phyloP scores from a whole-genome alignment of 768 basidiomycete genomes.

The button mushroom (Agaricus bisporus) region DNA sequence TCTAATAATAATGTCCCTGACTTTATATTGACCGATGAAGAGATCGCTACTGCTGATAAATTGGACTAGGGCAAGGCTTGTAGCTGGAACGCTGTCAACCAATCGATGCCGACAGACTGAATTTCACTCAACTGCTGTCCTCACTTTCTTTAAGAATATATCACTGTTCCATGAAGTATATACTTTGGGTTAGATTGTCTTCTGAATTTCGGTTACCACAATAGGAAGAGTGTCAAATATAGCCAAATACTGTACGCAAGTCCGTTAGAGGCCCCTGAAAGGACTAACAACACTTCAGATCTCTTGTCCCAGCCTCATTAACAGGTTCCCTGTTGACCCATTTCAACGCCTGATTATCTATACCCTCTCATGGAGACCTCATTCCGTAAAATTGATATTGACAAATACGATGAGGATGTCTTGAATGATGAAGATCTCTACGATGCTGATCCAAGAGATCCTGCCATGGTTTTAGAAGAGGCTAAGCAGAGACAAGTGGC shows the following conservation, averaged over 20 bases:
- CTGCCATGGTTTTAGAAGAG: constrained; percentile 66
- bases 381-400: constrained; percentile 93
- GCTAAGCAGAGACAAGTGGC: constrained; percentile 68
- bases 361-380: constrained; percentile 35
- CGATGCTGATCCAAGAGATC: constrained; percentile 77
- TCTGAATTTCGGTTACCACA: too few species aligned
- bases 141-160: background rate
- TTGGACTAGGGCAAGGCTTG: constrained; percentile 5
- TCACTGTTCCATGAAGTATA: too few species aligned
- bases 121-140: background rate
- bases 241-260: too few species aligned
- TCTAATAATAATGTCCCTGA: constrained; percentile 9
- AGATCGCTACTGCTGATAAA: constrained; percentile 8
- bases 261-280: too few species aligned
- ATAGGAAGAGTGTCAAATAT: too few species aligned
- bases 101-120: too few species aligned
- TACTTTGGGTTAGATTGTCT: too few species aligned
- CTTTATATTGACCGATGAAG: constrained; percentile 10
- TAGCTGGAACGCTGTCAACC: constrained; percentile 12
- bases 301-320: background rate
- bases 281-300: background rate
- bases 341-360: too few species aligned
- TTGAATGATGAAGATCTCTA: constrained; percentile 82
- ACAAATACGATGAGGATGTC: constrained; percentile 88
- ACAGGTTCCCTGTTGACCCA: too few species aligned